These are phyloP conservation scores for Candida multigemmis DNA, from an alignment of 805 yeast species.

Conservation along the genomic window DNA sequence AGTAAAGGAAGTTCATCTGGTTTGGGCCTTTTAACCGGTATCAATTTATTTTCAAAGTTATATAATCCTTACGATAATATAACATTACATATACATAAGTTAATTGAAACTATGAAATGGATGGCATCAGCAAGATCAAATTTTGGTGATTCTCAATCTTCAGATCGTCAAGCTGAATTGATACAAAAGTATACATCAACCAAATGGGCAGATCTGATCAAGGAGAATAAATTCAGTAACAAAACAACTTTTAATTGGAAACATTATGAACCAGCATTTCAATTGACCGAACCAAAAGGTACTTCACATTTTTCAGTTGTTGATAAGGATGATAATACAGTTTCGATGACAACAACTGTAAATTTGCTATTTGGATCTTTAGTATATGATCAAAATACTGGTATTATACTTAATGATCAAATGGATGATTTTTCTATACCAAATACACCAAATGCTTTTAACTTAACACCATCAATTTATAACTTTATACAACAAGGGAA, in stretches of 20 bases:
- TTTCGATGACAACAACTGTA: conserved; percentile 81
- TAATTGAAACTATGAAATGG: conserved; percentile 91
- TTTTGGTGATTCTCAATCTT: conserved; percentile 52
- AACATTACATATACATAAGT: conserved; percentile 46
- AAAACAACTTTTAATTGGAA: conserved; percentile 54
- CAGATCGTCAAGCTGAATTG: conserved; percentile 4
- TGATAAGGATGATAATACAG: conserved; percentile 69
- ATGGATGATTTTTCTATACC: conserved; percentile 93
- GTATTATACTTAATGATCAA: conserved; percentile 76
- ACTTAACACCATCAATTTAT: conserved; percentile 69
- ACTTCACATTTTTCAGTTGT: conserved; percentile 82
- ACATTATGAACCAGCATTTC: conserved; percentile 73
- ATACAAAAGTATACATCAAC: conserved; percentile 36
- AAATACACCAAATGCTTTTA: conserved; percentile 62
- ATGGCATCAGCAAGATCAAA: conserved; percentile 79
- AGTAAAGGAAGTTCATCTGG: conserved; percentile 79
- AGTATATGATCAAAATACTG: conserved; percentile 75
- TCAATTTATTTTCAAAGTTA: conserved; percentile 48
- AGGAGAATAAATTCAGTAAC: conserved; percentile 41
- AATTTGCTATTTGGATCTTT: conserved; percentile 77
- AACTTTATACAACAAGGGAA: conserved; percentile 70
- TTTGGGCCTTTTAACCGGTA: conserved; percentile 67
- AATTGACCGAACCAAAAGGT: conserved; percentile 75
- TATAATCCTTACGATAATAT: conserved; percentile 10
- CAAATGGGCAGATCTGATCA: conserved; percentile 46